These are phyloP conservation scores for Gynostemma pentaphyllum DNA, from an alignment of 306 rosid species.

Conservation along the genomic window DNA sequence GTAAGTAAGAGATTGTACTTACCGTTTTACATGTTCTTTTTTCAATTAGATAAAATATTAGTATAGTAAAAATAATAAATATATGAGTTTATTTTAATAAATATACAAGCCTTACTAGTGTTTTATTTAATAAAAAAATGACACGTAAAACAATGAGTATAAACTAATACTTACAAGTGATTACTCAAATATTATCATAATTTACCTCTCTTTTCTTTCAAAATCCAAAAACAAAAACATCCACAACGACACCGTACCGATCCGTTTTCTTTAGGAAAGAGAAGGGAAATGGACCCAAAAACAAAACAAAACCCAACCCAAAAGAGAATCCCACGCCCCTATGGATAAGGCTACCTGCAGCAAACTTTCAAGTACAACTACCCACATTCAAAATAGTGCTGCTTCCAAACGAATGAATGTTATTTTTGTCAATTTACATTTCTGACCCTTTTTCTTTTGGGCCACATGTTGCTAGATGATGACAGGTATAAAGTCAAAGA, in stretches of 20 bases:
- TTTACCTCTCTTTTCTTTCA: neutral
- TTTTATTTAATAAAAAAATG: no score
- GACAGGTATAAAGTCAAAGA: neutral
- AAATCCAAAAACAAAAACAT: constrained; percentile 1
- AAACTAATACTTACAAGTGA: no score
- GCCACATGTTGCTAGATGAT: neutral
- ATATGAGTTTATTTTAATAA: no score
- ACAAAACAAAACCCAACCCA: constrained; percentile 15
- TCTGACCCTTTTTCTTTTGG: neutral
- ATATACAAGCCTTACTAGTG: no score
- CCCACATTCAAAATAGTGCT: neutral
- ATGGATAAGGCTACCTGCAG: constrained; percentile 16
- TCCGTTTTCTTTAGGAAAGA: no score
- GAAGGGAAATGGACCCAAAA: constrained; percentile 25
- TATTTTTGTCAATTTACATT: neutral
- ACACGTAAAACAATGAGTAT: no score
- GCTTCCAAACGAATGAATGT: neutral
- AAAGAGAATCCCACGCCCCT: constrained; percentile 16
- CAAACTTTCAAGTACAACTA: neutral
- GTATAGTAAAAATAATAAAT: no score
- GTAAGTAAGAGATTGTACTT: no score
- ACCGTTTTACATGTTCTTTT: no score
- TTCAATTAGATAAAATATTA: no score
- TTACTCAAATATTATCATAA: no score
- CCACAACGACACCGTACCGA: neutral